Evolutionary conservation across 2,329 filamentous ascomycete genomes (phyloP).

Genomic region (Monosporascus cannonballus): DNA sequence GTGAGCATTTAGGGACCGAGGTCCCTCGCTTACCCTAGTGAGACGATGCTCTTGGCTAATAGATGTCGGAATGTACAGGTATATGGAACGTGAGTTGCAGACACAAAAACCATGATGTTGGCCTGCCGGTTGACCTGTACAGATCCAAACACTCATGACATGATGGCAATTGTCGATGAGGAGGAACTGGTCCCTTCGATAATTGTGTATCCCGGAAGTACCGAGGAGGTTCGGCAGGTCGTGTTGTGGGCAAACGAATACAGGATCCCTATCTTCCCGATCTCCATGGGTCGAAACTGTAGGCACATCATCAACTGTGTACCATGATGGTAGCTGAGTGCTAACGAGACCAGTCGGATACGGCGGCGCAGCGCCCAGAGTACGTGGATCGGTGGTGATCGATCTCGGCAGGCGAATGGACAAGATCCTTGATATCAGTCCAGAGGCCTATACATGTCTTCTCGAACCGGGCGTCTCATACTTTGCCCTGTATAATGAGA

Average conservation of each 20-base stretch:
- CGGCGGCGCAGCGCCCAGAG: slow-evolving; percentile 47
- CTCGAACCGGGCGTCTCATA: slow-evolving; percentile 52
- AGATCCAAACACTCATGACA: slow-evolving; percentile 35
- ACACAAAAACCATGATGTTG: neutral
- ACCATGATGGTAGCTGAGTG: neutral
- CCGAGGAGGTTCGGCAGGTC: slow-evolving; percentile 26
- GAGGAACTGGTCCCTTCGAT: slow-evolving; percentile 40
- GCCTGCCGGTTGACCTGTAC: slow-evolving; percentile 1
- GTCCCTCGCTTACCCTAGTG: neutral
- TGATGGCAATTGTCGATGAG: slow-evolving; percentile 36
- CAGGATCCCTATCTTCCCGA: slow-evolving; percentile 21
- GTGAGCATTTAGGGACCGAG: slow-evolving; percentile 20
- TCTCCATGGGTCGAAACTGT: slow-evolving; percentile 26
- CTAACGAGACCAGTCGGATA: slow-evolving; percentile 35
- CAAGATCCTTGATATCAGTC: slow-evolving; percentile 44
- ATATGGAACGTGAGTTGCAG: slow-evolving; percentile 22
- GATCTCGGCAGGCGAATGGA: slow-evolving; percentile 50
- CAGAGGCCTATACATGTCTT: slow-evolving; percentile 40
- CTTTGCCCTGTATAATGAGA: slow-evolving; percentile 41
- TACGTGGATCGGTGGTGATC: slow-evolving; percentile 43
- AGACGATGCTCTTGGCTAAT: neutral
- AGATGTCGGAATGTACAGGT: slow-evolving; percentile 11
- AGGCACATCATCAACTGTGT: slow-evolving; percentile 1
- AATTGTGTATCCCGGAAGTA: slow-evolving; percentile 27
- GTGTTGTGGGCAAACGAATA: slow-evolving; percentile 27